A percentile compares a stretch with the other conserved stretches of the same genome.
Evolutionary conservation across 2,329 filamentous ascomycete species (phyloP).

Genomic region (Oidium heveae): DNA sequence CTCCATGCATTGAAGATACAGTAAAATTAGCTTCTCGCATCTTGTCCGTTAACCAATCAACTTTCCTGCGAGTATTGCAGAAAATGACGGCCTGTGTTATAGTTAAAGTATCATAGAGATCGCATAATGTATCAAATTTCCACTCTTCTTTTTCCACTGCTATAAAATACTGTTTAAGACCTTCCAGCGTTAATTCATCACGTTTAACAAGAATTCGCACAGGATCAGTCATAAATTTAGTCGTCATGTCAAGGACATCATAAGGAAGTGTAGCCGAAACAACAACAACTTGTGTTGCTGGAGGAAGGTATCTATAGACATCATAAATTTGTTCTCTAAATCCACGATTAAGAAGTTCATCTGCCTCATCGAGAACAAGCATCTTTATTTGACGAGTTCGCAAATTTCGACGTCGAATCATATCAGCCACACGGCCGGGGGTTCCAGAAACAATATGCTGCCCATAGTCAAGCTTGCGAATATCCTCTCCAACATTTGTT

Average conservation of each 20-base stretch:
- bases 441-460: conserved; percentile 96
- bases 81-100: conserved; percentile 99
- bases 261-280: conserved; percentile 97
- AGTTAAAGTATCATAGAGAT: conserved; percentile 97
- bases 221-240: conserved; percentile 99
- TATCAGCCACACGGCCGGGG: conserved; percentile 94
- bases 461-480: conserved; percentile 88
- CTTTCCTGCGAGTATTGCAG: conserved; percentile 99
- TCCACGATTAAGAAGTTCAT: conserved; percentile 95
- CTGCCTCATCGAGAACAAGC: conserved; percentile 97
- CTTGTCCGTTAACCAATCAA: conserved; percentile 99
- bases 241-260: conserved; percentile 97
- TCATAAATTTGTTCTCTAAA: conserved; percentile 99
- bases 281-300: conserved; percentile 94
- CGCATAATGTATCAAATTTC: conserved; percentile 97
- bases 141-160: conserved; percentile 99
- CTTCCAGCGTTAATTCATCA: conserved; percentile 96
- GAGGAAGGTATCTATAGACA: conserved; percentile 96
- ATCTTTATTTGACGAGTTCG: conserved; percentile 99
- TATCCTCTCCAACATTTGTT: conserved; percentile 93
- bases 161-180: conserved; percentile 99
- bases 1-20: conserved; percentile 98
- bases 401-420: conserved; percentile 95
- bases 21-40: conserved; percentile 97
- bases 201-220: conserved; percentile 99